These are phyloP conservation scores for Talaromyces sp. DNA, from an alignment of 2,329 filamentous ascomycete genomes.

Conservation along the genomic window DNA sequence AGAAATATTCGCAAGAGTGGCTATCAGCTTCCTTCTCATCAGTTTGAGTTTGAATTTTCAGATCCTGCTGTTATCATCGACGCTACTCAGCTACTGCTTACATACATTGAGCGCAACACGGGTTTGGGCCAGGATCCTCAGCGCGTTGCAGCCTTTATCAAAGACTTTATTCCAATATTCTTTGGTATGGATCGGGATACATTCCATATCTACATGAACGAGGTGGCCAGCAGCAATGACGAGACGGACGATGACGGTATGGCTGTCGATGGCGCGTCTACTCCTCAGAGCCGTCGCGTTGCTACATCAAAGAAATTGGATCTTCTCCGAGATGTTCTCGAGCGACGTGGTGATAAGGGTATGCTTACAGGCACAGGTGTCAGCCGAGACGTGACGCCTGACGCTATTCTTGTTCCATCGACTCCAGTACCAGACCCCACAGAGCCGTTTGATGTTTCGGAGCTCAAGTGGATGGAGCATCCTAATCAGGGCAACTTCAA, in stretches of 20 bases:
- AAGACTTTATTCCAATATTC: conserved; percentile 71
- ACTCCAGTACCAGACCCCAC: conserved; percentile 48
- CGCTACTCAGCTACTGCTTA: conserved; percentile 47
- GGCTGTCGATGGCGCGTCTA: conserved; percentile 64
- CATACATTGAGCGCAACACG: conserved; percentile 47
- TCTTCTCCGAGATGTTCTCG: conserved; percentile 80
- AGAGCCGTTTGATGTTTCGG: conserved; percentile 51
- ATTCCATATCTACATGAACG: conserved; percentile 64
- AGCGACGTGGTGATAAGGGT: conserved; percentile 69
- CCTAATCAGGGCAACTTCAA: conserved; percentile 55
- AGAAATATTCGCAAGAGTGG: conserved; percentile 65
- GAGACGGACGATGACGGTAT: conserved; percentile 76
- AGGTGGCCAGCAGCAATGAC: conserved; percentile 69
- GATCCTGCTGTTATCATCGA: conserved; percentile 65
- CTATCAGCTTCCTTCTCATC: conserved; percentile 62
- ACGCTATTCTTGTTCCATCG: conserved; percentile 51
- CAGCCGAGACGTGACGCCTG: conserved; percentile 87
- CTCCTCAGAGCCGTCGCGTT: conserved; percentile 63
- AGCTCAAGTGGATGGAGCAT: conserved; percentile 60
- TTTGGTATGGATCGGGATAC: conserved; percentile 71
- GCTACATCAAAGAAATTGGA: conserved; percentile 68
- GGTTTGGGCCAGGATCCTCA: conserved; percentile 63
- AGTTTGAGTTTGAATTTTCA: conserved; percentile 71
- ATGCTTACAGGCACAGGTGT: conserved; percentile 70
- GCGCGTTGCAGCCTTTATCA: conserved; percentile 70